phyloP scores from a whole-genome alignment of 331 rosid species.

The Phaseolus coccineus region DNA sequence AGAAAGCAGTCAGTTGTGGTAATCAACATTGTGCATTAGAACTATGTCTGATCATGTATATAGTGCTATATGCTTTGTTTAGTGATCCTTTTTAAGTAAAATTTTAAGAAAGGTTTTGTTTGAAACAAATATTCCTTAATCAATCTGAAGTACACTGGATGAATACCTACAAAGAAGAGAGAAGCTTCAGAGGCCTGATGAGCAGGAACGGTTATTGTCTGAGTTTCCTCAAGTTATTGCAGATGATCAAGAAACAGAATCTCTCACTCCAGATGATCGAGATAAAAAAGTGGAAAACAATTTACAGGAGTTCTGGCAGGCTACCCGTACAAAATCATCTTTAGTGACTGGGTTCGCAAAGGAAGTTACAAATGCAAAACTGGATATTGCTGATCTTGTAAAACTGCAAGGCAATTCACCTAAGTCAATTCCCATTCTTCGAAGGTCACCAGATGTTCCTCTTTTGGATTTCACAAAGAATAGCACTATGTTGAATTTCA shows the following conservation, averaged over 20 bases:
- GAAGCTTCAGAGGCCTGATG: slow-evolving; percentile 69
- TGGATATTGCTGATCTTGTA: slow-evolving; percentile 40
- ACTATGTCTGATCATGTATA: slow-evolving; percentile 26
- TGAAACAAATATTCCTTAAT: slow-evolving; percentile 62
- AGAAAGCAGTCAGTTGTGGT: slow-evolving; percentile 21
- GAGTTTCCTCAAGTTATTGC: slow-evolving; percentile 75
- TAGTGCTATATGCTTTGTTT: slow-evolving; percentile 28
- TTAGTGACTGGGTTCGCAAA: slow-evolving; percentile 34
- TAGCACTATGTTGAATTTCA: slow-evolving; percentile 39
- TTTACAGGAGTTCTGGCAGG: slow-evolving; percentile 38
- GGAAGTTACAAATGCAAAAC: slow-evolving; percentile 40
- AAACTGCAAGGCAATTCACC: slow-evolving; percentile 53
- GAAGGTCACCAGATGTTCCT: slow-evolving; percentile 55
- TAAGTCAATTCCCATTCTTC: slow-evolving; percentile 46
- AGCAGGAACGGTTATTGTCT: slow-evolving; percentile 67
- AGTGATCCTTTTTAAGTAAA: slow-evolving; percentile 12
- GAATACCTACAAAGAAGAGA: slow-evolving; percentile 74
- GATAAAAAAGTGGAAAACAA: slow-evolving; percentile 45
- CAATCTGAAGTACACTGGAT: slow-evolving; percentile 58
- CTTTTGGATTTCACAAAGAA: slow-evolving; percentile 41
- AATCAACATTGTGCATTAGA: slow-evolving; percentile 15
- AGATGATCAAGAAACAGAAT: slow-evolving; percentile 62
- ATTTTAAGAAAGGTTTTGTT: slow-evolving; percentile 25
- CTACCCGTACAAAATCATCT: slow-evolving; percentile 24
- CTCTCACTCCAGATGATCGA: slow-evolving; percentile 36